These are phyloP conservation scores for Skeletonema costatum DNA, from an alignment of 108 stramenopile species.

Conservation along the genomic window DNA sequence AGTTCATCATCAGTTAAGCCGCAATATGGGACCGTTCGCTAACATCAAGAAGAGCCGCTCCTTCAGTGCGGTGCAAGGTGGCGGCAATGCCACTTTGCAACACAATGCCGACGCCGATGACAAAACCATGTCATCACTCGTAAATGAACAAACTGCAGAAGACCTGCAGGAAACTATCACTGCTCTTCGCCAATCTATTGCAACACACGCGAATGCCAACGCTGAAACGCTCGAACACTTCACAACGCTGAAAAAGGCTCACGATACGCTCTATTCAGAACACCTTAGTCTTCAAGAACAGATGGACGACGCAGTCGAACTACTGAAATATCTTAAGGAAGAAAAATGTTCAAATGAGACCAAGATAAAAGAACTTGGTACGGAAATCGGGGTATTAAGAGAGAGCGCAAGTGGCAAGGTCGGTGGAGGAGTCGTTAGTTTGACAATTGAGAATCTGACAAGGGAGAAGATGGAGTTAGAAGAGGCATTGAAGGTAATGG, in stretches of 20 bases:
- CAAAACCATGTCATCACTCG: neutral
- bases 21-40: neutral
- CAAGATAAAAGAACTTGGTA: slow-evolving; percentile 11
- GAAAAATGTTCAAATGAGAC: slow-evolving; percentile 25
- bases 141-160: slow-evolving; percentile 11
- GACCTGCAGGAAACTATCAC: slow-evolving; percentile 33
- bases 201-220: slow-evolving; percentile 32
- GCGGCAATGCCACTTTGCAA: neutral
- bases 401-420: slow-evolving; percentile 5
- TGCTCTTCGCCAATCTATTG: slow-evolving; percentile 21
- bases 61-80: neutral
- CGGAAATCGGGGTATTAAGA: slow-evolving; percentile 2
- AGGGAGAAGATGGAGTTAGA: slow-evolving; percentile 39
- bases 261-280: slow-evolving; percentile 27
- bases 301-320: slow-evolving; percentile 48
- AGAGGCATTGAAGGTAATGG: neutral
- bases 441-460: slow-evolving; percentile 27
- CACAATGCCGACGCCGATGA: neutral
- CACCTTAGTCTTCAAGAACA: slow-evolving; percentile 31
- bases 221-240: slow-evolving; percentile 34
- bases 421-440: slow-evolving; percentile 19
- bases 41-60: neutral
- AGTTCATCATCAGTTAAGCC: no score
- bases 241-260: slow-evolving; percentile 23
- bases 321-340: slow-evolving; percentile 45